These are phyloP conservation scores for Penicillium paxilli DNA, from an alignment of 495 filamentous ascomycete genomes.

Conservation along the genomic window DNA sequence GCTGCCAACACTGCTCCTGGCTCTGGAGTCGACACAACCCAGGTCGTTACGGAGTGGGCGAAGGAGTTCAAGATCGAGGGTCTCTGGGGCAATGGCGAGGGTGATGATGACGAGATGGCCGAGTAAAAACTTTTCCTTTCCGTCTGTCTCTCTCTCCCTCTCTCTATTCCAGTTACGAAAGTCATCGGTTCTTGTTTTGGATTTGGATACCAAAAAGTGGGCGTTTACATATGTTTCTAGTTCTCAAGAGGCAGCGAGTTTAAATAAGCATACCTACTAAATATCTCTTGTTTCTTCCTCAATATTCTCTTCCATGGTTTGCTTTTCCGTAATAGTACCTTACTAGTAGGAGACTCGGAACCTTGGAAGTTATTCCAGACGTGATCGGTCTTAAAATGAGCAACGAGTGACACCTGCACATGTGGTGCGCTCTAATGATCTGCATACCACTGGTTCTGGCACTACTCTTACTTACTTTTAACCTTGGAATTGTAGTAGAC, in stretches of 20 bases:
- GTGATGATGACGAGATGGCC: conserved; percentile 46
- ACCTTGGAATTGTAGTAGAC: too few relatives aligned
- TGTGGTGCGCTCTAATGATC: too few relatives aligned
- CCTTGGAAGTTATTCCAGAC: too few relatives aligned
- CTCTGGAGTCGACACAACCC: conserved; percentile 64
- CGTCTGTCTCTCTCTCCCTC: background rate
- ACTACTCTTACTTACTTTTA: too few relatives aligned
- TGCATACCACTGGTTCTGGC: too few relatives aligned
- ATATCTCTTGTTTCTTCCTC: background rate
- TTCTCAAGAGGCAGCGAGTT: conserved; percentile 5
- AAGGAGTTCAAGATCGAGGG: conserved; percentile 95
- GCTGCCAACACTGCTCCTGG: conserved; percentile 25
- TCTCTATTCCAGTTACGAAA: conserved; percentile 18
- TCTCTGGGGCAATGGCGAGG: conserved; percentile 72
- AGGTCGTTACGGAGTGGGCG: conserved; percentile 91
- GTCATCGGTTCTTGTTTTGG: conserved; percentile 26
- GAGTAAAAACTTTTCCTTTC: conserved; percentile 27
- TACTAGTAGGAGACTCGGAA: too few relatives aligned
- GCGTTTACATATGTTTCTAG: conserved; percentile 27
- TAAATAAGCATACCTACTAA: conserved; percentile 2
- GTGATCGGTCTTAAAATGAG: too few relatives aligned
- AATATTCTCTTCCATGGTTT: background rate
- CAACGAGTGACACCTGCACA: too few relatives aligned
- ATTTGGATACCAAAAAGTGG: conserved; percentile 40
- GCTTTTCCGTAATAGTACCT: background rate